Conservation (phyloP, 2,329 filamentous ascomycete genomes). For the Alternaria sp. region DNA sequence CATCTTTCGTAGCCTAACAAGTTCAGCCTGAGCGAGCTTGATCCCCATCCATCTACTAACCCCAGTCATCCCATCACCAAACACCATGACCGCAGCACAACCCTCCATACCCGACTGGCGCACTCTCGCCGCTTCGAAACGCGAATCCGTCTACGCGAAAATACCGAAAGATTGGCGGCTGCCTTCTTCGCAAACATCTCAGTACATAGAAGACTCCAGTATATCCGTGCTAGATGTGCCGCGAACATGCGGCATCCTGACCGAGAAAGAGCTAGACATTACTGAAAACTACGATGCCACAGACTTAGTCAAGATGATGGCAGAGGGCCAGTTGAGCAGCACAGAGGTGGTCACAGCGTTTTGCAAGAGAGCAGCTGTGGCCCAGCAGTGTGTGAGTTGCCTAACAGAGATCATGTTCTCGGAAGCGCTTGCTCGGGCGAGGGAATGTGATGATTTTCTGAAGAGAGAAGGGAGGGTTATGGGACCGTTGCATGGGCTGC, state of each 20-base stretch:
- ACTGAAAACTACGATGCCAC: slow-evolving; percentile 47
- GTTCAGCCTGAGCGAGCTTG: neutral
- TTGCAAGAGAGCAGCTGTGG: slow-evolving; percentile 59
- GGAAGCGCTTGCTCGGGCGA: slow-evolving; percentile 48
- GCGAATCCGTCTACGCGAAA: slow-evolving; percentile 28
- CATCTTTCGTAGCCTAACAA: neutral
- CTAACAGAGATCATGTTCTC: slow-evolving; percentile 54
- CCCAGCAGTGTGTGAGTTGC: slow-evolving; percentile 63
- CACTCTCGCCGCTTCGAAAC: slow-evolving; percentile 38
- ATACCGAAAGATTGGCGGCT: slow-evolving; percentile 45
- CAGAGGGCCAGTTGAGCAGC: slow-evolving; percentile 27
- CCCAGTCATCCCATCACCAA: neutral
- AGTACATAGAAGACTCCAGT: slow-evolving; percentile 26
- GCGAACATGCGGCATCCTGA: slow-evolving; percentile 37
- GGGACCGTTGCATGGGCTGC: slow-evolving; percentile 61
- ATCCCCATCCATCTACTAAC: neutral
- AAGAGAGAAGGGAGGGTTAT: slow-evolving; percentile 50
- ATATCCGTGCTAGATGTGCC: slow-evolving; percentile 41
- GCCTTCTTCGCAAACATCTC: slow-evolving; percentile 22
- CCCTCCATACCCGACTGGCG: slow-evolving; percentile 36
- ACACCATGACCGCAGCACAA: slow-evolving; percentile 13
- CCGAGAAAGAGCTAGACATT: slow-evolving; percentile 38
- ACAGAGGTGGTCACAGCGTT: slow-evolving; percentile 60
- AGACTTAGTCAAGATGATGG: slow-evolving; percentile 35
- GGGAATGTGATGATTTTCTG: slow-evolving; percentile 48